Base-by-base conservation (phyloP, 2,329 filamentous ascomycete species). In the Penicillium janthinellum region DNA sequence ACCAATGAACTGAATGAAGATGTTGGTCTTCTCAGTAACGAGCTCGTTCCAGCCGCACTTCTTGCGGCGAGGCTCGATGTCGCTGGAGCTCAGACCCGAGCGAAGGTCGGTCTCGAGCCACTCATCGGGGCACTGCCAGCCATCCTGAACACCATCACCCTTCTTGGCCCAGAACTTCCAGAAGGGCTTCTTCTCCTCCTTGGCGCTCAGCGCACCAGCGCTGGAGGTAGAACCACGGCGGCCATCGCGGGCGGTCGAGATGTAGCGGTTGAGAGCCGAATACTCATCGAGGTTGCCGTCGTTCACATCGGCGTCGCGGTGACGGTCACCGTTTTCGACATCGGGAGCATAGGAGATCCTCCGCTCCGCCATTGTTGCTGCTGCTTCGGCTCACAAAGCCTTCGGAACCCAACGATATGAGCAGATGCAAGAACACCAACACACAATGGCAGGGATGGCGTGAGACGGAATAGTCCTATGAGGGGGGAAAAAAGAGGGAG, bases 21-120 rank as follows among this genome's bases (percentile, higher is more conserved):
- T 80, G 81, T 90, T 91, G 79, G 88, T 86, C 82, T 90, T 90
- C 81, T 91, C 89, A 35, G 87, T 86, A 34, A 83, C 81, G 74
- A 91, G 81, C 75, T 91, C 89, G 80, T 91, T 91, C 80, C 78
- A 90, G 62, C 89, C 89, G 66, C 82, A 83, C 70, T 83, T 83
- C 79, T 86, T 89, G 68, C 89, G 83, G 70, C 89, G 85, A 54
- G 71, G 70, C 71, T 90, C 88, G 56, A 90, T 84, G 61, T 90
- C 86, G 62, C 73, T 64, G 57, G 75, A 73, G 60, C 79, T 80
- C 59, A 91, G 81, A 83, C 89, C 89, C 59, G 82, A 74, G 72
- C 82, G 83, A 75, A 90, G 85, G 73, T 90, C 86, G 71, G 88
- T 88, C 66, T 85, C 82, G 68, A 90, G 78, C 86, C 86, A 90